A percentile compares a stretch with the other conserved stretches of the same genome.
Conservation (phyloP, 2,329 filamentous ascomycete species). For the Alternaria sp. region DNA sequence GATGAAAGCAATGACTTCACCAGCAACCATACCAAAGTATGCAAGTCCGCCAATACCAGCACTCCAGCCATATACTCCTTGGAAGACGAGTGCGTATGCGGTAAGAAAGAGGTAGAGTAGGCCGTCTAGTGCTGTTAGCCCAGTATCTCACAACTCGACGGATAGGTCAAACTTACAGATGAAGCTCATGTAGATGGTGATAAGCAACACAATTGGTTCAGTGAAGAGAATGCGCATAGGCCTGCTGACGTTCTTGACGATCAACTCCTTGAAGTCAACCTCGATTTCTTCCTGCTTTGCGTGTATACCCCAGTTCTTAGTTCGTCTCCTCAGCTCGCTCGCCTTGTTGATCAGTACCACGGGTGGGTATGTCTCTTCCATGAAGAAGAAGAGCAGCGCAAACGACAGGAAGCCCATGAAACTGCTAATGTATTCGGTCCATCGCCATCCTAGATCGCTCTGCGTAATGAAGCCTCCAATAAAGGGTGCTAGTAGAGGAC, state of each 20-base stretch:
- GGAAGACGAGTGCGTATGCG: constrained; percentile 83
- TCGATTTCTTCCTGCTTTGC: constrained; percentile 66
- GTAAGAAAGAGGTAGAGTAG: constrained; percentile 84
- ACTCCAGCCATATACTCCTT: constrained; percentile 73
- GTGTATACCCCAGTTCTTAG: constrained; percentile 69
- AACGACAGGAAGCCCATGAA: constrained; percentile 66
- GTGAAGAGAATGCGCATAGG: constrained; percentile 60
- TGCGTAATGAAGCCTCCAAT: constrained; percentile 64
- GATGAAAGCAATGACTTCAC: constrained; percentile 73
- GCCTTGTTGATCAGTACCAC: constrained; percentile 67
- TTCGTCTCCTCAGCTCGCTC: constrained; percentile 62
- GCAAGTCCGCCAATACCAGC: constrained; percentile 77
- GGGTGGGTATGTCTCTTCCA: constrained; percentile 67
- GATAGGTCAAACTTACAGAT: constrained; percentile 39
- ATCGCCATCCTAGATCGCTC: constrained; percentile 62
- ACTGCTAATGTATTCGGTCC: constrained; percentile 63
- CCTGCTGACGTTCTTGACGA: constrained; percentile 63
- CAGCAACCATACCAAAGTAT: constrained; percentile 84
- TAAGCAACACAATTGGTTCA: constrained; percentile 59
- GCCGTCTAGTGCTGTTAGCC: constrained; percentile 64
- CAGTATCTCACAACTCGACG: not conserved
- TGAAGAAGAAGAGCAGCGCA: constrained; percentile 60
- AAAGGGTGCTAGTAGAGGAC: constrained; percentile 63
- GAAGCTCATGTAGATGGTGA: constrained; percentile 58
- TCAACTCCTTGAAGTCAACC: constrained; percentile 59